A percentile compares a stretch with the other conserved stretches of the same genome.
phyloP scores from a whole-genome alignment of 2,329 filamentous ascomycete genomes.

The Rugonectria rugulosa region DNA sequence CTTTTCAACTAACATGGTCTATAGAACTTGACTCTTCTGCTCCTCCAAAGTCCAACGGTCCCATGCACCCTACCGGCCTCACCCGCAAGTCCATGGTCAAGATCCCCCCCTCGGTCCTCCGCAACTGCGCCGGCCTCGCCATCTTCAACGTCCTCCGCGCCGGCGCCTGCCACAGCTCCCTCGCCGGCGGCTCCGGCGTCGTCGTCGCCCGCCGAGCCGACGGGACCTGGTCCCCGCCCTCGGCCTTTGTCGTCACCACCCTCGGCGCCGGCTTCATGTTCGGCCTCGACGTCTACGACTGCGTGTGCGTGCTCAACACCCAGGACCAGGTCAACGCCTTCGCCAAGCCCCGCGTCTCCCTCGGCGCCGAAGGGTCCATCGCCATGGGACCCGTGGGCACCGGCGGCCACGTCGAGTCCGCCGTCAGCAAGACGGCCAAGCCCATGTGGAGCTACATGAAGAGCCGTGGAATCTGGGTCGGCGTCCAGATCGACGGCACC shows the following conservation, averaged over 20 bases:
- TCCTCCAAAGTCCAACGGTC: conserved; percentile 33
- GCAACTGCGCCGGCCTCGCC: conserved; percentile 64
- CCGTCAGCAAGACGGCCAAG: conserved; percentile 46
- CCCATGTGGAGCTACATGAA: conserved; percentile 86
- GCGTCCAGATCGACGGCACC: conserved; percentile 82
- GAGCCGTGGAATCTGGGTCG: conserved; percentile 79
- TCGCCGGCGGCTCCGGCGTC: conserved; percentile 66
- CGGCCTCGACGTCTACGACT: conserved; percentile 80
- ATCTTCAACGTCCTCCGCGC: conserved; percentile 71
- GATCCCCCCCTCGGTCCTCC: conserved; percentile 56
- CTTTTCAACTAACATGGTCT: conserved; percentile 14
- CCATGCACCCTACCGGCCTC: conserved; percentile 43
- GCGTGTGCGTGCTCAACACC: conserved; percentile 77
- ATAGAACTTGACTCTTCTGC: conserved; percentile 31
- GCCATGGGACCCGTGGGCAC: conserved; percentile 66
- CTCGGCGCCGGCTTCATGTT: conserved; percentile 74
- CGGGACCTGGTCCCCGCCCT: conserved; percentile 75
- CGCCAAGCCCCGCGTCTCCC: conserved; percentile 69
- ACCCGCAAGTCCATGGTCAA: conserved; percentile 45
- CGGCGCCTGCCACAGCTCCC: conserved; percentile 62
- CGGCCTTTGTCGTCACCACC: conserved; percentile 75
- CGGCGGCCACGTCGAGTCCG: conserved; percentile 64
- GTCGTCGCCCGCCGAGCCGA: conserved; percentile 64
- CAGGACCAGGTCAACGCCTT: conserved; percentile 73
- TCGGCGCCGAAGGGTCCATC: conserved; percentile 74